A percentile compares a stretch with the other conserved stretches of the same genome.
These are phyloP conservation scores for Clausena lansium DNA, from an alignment of 345 rosid genomes.

Conservation along the genomic window DNA sequence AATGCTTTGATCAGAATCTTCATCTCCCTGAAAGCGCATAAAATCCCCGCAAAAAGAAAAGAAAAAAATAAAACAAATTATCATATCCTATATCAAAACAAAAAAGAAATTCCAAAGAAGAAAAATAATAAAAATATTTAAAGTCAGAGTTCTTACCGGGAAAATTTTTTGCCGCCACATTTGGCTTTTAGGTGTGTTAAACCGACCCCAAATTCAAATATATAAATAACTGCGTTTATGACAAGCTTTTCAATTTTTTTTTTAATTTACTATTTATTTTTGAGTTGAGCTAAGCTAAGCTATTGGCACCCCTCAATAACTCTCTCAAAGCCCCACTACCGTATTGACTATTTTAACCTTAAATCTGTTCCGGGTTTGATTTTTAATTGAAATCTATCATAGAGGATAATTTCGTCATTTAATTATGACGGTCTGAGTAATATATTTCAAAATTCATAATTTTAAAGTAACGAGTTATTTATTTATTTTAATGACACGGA, in stretches of 20 bases:
- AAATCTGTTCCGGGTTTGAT: no score
- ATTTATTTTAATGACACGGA: no score
- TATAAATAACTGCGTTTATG: neutral
- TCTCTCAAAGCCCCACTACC: no score
- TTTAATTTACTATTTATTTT: no score
- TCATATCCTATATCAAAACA: neutral
- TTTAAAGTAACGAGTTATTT: neutral
- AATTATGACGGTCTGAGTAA: no score
- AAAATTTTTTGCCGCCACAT: conserved; percentile 4
- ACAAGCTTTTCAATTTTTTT: neutral
- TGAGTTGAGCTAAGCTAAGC: no score
- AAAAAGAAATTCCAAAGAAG: neutral
- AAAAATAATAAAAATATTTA: neutral
- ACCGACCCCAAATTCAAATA: neutral
- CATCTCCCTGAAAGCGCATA: conserved; percentile 35
- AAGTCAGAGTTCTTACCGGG: neutral
- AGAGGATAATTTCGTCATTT: no score
- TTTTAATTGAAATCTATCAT: no score
- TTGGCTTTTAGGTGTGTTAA: neutral
- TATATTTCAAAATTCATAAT: no score
- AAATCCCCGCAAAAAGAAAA: neutral
- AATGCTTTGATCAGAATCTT: conserved; percentile 66
- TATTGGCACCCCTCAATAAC: no score
- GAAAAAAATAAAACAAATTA: neutral
- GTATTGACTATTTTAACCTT: no score